Conservation (phyloP, 169 alveolate genomes). For the Cyclospora cayetanensis region DNA sequence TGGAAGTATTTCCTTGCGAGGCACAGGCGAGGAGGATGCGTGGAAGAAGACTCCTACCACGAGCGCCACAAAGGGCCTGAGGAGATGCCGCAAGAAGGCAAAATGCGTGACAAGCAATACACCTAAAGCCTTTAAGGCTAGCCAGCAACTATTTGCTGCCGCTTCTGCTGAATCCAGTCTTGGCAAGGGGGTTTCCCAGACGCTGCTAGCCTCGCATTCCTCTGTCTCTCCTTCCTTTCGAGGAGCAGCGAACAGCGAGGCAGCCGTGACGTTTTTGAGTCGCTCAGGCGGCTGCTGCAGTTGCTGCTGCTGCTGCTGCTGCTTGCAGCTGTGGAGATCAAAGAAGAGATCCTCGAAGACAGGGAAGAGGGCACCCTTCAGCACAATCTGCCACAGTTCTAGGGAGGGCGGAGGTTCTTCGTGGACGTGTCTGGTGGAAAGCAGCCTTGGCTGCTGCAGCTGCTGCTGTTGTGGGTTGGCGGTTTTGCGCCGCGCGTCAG, state of each 20-base stretch:
- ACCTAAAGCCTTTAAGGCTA: background rate
- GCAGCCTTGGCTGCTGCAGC: background rate
- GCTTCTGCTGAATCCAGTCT: background rate
- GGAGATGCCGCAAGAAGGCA: background rate
- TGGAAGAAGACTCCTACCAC: background rate
- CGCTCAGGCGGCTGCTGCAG: constrained; percentile 13
- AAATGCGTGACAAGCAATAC: background rate
- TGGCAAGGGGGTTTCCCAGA: background rate
- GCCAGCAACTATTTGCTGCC: constrained; percentile 16
- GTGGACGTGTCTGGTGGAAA: background rate
- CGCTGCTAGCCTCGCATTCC: constrained; percentile 56
- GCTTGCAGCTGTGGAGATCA: constrained; percentile 1
- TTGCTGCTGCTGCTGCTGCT: background rate
- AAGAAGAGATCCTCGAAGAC: constrained; percentile 40
- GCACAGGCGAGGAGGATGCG: background rate
- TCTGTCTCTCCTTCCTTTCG: constrained; percentile 8
- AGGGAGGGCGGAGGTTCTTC: background rate
- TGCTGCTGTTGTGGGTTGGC: background rate
- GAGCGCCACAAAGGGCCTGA: background rate
- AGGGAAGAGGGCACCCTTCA: constrained; percentile 24
- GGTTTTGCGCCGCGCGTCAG: background rate
- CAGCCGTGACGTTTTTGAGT: background rate
- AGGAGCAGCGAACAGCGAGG: background rate
- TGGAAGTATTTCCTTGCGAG: too few relatives aligned
- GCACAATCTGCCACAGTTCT: constrained; percentile 1